These are phyloP conservation scores for Starmerella etchellsii DNA, from an alignment of 805 yeast species.

Conservation along the genomic window DNA sequence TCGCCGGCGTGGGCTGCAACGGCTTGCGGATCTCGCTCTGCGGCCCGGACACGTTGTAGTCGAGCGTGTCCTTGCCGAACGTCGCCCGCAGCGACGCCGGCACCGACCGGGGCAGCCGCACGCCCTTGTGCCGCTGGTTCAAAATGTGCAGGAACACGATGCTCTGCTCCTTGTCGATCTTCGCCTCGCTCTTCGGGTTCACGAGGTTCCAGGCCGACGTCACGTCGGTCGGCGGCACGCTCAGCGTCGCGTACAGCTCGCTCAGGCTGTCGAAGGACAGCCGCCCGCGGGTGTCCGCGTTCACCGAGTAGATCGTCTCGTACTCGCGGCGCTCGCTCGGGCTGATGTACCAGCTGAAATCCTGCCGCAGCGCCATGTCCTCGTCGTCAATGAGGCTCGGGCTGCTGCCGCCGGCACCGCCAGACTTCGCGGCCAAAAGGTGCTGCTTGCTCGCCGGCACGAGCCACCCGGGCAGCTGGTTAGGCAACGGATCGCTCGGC, in stretches of 20 bases:
- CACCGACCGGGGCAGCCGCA: conserved; percentile 82
- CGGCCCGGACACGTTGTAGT: conserved; percentile 38
- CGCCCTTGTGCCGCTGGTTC: conserved; percentile 76
- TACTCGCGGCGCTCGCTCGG: conserved; percentile 73
- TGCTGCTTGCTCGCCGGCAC: conserved; percentile 83
- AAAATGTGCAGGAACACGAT: conserved; percentile 79
- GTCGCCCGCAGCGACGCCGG: conserved; percentile 87
- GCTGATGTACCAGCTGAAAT: conserved; percentile 92
- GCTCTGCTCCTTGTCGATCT: conserved; percentile 88
- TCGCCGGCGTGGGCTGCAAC: conserved; percentile 3
- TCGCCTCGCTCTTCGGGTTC: conserved; percentile 74
- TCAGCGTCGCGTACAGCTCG: conserved; percentile 56
- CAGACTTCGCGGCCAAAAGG: conserved; percentile 61
- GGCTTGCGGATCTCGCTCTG: conserved; percentile 34
- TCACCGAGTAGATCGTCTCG: conserved; percentile 60
- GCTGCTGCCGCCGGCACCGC: conserved; percentile 5
- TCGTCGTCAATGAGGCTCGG: conserved; percentile 38
- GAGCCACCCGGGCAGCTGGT: conserved; percentile 75
- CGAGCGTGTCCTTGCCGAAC: conserved; percentile 72
- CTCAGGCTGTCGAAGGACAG: conserved; percentile 59
- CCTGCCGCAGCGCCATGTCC: conserved; percentile 49
- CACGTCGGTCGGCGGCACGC: conserved; percentile 73
- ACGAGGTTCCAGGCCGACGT: conserved; percentile 90
- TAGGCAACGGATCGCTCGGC: conserved; percentile 47
- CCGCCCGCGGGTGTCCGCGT: conserved; percentile 68